These are phyloP conservation scores for Leptosphaerulina australis DNA, from an alignment of 2,329 filamentous ascomycete species.

Conservation along the genomic window DNA sequence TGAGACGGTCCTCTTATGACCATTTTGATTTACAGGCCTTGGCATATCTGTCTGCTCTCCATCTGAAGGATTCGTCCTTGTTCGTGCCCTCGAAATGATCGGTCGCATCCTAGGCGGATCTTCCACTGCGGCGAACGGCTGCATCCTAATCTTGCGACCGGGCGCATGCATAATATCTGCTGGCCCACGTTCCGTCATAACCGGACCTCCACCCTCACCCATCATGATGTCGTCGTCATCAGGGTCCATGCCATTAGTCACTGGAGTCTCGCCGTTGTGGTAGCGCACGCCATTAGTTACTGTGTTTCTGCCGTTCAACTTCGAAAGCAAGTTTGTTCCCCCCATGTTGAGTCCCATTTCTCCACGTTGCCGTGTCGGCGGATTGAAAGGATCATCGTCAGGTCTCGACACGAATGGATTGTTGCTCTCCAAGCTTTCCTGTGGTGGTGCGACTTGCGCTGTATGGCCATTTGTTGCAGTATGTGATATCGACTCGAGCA, in stretches of 20 bases:
- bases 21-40: conserved; percentile 51
- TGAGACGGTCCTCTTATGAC: conserved; percentile 90
- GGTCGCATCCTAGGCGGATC: conserved; percentile 48
- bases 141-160: conserved; percentile 48
- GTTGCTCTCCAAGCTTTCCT: conserved; percentile 30
- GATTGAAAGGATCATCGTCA: conserved; percentile 54
- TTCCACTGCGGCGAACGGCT: conserved; percentile 43
- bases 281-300: conserved; percentile 31
- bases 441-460: conserved; percentile 15
- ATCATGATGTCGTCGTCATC: conserved; percentile 55
- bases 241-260: conserved; percentile 48
- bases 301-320: conserved; percentile 52
- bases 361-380: conserved; percentile 38
- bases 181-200: conserved; percentile 32
- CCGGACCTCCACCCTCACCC: conserved; percentile 45
- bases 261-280: conserved; percentile 55
- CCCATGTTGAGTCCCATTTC: conserved; percentile 46
- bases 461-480: conserved; percentile 31
- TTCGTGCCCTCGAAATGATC: conserved; percentile 49
- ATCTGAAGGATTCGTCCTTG: conserved; percentile 49
- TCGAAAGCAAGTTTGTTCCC: conserved; percentile 49
- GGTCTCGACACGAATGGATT: conserved; percentile 47
- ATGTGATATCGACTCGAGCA: conserved; percentile 58
- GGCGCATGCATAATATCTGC: conserved; percentile 59
- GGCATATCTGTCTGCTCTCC: conserved; percentile 48